Percentiles rank a stretch among this genome's conserved stretches.
Conservation (phyloP, 1,284 basidiomycete species). For the Irpex lacteus region DNA sequence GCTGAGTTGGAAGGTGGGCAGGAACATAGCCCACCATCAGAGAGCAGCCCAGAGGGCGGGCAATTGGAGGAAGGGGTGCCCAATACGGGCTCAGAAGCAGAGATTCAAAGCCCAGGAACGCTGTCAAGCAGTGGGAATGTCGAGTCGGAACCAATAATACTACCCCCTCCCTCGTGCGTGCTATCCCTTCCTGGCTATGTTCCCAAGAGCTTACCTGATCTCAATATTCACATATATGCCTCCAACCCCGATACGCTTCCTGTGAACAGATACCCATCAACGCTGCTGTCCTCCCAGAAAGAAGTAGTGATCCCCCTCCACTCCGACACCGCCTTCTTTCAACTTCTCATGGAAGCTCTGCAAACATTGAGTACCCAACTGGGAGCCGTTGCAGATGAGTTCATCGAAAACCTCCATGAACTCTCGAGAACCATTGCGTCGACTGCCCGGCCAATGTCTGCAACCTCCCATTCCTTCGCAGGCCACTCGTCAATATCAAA, state of each 20-base stretch:
- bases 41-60: not conserved
- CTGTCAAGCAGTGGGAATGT: not conserved
- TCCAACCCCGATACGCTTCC: not conserved
- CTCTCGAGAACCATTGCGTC: constrained; percentile 63
- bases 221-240: not conserved
- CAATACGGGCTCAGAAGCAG: not conserved
- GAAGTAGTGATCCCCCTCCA: constrained; percentile 82
- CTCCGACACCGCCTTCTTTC: constrained; percentile 83
- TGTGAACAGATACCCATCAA: not conserved
- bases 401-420: constrained; percentile 56
- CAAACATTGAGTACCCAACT: constrained; percentile 70
- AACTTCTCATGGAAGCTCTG: constrained; percentile 72
- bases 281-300: constrained; percentile 18
- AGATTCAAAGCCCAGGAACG: not conserved
- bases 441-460: constrained; percentile 58
- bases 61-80: not conserved
- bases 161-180: not conserved
- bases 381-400: constrained; percentile 57
- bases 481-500: constrained; percentile 45
- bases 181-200: not conserved
- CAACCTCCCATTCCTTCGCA: constrained; percentile 41
- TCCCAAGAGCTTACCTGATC: not conserved
- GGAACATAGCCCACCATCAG: not conserved
- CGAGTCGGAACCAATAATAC: not conserved
- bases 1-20: not conserved